Evolutionary conservation across 2,329 filamentous ascomycete genomes (phyloP), one percentile per base, ranked within the genome.

Genomic region (Zymoseptoria crescenta): DNA sequence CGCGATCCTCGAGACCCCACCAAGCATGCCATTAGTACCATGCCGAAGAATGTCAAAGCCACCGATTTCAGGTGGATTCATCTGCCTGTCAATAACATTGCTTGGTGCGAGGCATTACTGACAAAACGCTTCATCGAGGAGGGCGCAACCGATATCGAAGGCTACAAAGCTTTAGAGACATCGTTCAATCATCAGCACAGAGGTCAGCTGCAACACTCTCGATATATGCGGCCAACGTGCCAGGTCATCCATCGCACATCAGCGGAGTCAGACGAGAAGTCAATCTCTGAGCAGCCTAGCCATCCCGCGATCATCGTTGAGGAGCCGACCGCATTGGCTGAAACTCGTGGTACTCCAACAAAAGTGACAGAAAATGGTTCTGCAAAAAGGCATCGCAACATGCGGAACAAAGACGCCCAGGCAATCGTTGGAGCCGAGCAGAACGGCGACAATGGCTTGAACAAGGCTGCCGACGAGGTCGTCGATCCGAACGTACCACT

Each of bases 81-180:
- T 65, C 65, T 78, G 4, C 76, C 76, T 16, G 76, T 74, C 0
- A 78, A 78, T 57, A 79, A 83, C 67, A 79, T 83, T 66, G 79
- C 80, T 0, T 87, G 84, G 84, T 80, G 83, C 4, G 83, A 87
- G 70, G 79, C 83, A 0, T 73, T 87, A 1, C 72, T 87, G n/a
- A 82, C 83, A 1, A 87, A 87, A 63, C 79, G 79, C 7, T 87
- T 87, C 64, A 81, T 87, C 35, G 84, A 87, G 68, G 81, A 83
- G 45, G 83, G 83, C 0, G 79, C 80, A 16, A 77, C 78, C n/a
- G 84, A 87, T 67, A 79, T 85, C 1, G 82, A 85, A 66, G 80
- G 81, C 1, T 86, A 85, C 72, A 86, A 85, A 65, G 81, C 82
- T 0, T 68, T 87, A 2, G 83, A 84, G 64, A 79, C 80, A 61